Base-by-base conservation (phyloP, 345 rosid species). In the Linum trigynum region DNA sequence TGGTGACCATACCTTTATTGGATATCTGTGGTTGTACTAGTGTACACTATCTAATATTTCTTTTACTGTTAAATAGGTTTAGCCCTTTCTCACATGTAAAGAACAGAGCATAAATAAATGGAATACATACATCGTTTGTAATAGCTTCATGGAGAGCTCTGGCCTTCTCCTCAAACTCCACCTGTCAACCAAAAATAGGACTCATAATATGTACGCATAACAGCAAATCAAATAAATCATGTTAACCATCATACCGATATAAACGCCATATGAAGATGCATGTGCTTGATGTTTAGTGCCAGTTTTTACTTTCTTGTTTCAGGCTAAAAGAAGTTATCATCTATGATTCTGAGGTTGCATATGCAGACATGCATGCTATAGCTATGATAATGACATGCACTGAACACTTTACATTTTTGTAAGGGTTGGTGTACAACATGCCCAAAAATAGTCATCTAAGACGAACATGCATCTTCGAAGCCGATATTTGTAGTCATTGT, bases 151-250 rank as follows among this genome's bases (percentile, higher is more conserved):
- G 91, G 59, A 83, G 80, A 75, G 57, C 65, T 63, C 56, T 63
- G 4, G 83, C 86, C 74, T 80, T 85, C 72, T 81, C 71, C 62
- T 41, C 65, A 57, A 85, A 72, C 41, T 83, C 83, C 69, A 45
- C 74, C 87, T 85, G 80, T 59, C 72, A 74, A 65, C 63, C 65
- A 61, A 45, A n/a, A 45, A 9, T 45, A 45, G 32, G 32, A 23
- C 32, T 23, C 32, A 23, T 23, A 1, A 7, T 45, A 45, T 45
- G 11, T 4, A 45, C 51, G 12, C 51, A 45, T 45, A 2, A 45
- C 12, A 14, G 51, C 11, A 45, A 8, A 8, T 41, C 45, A 41
- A 16, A 32, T 12, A 55, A 56, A 15, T 15, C 11, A 5, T 7
- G 51, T 45, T 45, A 45, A 45, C 51, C 51, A 5, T 45, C 2